phyloP scores from a whole-genome alignment of 2,329 filamentous ascomycete species.

The Xylaria hypoxylon region DNA sequence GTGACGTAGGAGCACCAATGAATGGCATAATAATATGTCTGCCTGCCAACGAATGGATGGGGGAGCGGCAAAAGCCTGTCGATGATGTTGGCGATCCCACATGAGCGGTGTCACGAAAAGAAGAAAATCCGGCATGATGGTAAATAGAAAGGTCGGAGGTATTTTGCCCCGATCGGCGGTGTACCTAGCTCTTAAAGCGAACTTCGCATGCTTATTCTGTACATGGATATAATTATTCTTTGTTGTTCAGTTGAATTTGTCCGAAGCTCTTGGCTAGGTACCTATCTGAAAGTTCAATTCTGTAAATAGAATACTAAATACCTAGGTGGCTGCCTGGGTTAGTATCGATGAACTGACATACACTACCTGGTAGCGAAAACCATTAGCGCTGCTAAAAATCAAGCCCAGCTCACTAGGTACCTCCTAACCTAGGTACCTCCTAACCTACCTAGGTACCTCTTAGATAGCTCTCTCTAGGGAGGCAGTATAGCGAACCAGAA shows the following conservation, averaged over 20 bases:
- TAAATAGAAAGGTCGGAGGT: neutral
- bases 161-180: slow-evolving; percentile 3
- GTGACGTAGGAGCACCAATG: slow-evolving; percentile 16
- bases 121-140: slow-evolving; percentile 1
- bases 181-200: neutral
- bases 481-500: no score
- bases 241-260: neutral
- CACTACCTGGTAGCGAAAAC: no score
- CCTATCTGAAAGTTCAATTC: neutral
- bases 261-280: neutral
- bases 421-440: no score
- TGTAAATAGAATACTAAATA: slow-evolving; percentile 8
- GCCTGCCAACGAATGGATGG: slow-evolving; percentile 16
- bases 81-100: slow-evolving; percentile 29
- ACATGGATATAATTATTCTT: neutral
- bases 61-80: slow-evolving; percentile 3
- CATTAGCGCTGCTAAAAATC: no score
- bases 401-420: no score
- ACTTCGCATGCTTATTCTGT: slow-evolving; percentile 1
- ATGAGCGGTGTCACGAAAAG: slow-evolving; percentile 8
- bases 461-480: no score
- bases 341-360: no score
- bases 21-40: slow-evolving; percentile 27
- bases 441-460: no score
- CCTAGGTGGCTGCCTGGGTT: no score